A percentile compares a stretch with the other conserved stretches of the same genome.
phyloP scores from a whole-genome alignment of 139 green algal species.

The Volvox africanus region DNA sequence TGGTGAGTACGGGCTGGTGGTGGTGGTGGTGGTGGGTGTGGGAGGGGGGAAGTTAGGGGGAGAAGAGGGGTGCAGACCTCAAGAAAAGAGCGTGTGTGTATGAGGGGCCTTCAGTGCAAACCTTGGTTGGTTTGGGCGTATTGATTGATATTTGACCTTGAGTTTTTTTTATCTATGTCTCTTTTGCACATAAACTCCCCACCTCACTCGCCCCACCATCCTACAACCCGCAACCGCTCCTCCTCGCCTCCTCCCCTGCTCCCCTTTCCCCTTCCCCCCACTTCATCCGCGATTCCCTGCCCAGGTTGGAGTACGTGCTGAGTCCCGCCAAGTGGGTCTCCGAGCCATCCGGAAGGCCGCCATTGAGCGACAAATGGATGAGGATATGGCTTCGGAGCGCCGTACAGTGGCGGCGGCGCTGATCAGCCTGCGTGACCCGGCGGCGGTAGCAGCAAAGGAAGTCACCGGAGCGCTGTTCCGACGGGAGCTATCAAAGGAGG shows the following conservation, averaged over 20 bases:
- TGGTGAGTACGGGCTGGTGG: conserved; percentile 59
- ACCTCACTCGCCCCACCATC: no score
- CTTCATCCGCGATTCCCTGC: not conserved
- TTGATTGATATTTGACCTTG: no score
- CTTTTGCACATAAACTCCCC: no score
- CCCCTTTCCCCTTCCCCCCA: not conserved
- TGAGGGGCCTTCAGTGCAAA: no score
- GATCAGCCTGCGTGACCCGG: not conserved
- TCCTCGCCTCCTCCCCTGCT: no score
- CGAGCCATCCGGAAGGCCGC: conserved; percentile 72
- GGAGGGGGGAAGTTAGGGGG: no score
- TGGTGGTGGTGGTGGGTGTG: no score
- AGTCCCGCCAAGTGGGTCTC: conserved; percentile 72
- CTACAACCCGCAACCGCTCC: no score
- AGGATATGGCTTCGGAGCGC: conserved; percentile 70
- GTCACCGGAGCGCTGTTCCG: not conserved
- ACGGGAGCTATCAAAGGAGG: conserved; percentile 38
- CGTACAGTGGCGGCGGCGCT: conserved; percentile 40
- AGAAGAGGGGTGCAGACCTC: no score
- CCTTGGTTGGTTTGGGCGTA: no score
- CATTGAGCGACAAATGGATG: conserved; percentile 66
- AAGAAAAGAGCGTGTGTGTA: no score
- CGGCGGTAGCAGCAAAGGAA: not conserved
- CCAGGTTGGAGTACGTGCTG: conserved; percentile 66
- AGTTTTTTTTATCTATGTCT: no score